A percentile compares a stretch with the other conserved stretches of the same genome.
These are phyloP conservation scores for Diacronema lutheri DNA, from an alignment of 78 protist genomes.

Conservation along the genomic window DNA sequence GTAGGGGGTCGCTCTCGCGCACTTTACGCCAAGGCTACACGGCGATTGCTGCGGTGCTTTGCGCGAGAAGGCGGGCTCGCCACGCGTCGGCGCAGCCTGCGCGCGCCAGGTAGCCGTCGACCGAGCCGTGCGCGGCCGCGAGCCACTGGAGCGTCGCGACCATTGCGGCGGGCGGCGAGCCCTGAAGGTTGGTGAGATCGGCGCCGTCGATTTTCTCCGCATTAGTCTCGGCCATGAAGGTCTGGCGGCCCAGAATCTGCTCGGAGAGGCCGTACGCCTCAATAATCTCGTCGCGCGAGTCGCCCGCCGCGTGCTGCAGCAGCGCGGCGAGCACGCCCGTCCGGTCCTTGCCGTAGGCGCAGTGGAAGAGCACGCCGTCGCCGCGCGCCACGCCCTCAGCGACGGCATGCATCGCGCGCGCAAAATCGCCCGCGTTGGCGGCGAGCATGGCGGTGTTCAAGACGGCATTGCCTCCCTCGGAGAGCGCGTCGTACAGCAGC, in stretches of 20 bases:
- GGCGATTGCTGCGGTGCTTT: too few relatives aligned
- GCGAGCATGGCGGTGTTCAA: background rate
- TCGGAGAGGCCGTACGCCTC: conserved; percentile 9
- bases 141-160: background rate
- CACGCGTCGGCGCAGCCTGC: background rate
- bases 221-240: too few relatives aligned
- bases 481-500: background rate
- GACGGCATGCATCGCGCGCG: background rate
- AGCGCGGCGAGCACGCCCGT: conserved; percentile 38
- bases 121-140: background rate
- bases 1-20: too few relatives aligned
- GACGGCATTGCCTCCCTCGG: background rate
- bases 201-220: too few relatives aligned
- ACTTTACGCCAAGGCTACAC: too few relatives aligned
- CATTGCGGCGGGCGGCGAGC: background rate
- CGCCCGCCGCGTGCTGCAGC: conserved; percentile 23
- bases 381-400: background rate
- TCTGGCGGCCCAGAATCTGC: background rate
- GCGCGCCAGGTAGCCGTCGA: background rate
- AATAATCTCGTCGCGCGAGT: background rate
- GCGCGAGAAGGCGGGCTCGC: background rate
- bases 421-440: background rate
- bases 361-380: conserved; percentile 29
- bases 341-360: conserved; percentile 55
- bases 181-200: background rate